These are phyloP conservation scores for Scheffersomyces illinoinensis DNA, from an alignment of 1,139 yeast species.

Conservation along the genomic window DNA sequence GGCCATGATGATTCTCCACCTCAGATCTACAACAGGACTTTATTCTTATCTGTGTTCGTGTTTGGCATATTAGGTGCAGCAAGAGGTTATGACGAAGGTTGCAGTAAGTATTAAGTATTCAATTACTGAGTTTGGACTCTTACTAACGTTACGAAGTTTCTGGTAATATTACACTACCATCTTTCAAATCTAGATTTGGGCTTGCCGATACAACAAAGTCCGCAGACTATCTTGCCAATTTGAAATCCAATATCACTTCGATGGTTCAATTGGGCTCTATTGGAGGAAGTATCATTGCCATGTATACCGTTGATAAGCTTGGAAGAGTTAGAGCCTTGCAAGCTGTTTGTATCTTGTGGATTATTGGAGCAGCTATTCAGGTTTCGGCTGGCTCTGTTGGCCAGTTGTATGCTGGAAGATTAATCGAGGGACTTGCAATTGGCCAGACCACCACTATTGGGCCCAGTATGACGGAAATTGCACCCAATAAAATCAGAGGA, in stretches of 20 bases:
- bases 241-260: slow-evolving; percentile 56
- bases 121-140: background rate
- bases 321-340: slow-evolving; percentile 59
- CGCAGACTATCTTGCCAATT: slow-evolving; percentile 39
- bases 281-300: slow-evolving; percentile 56
- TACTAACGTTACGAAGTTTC: slow-evolving; percentile 17
- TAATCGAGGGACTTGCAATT: slow-evolving; percentile 55
- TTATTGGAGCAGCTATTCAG: slow-evolving; percentile 50
- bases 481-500: slow-evolving; percentile 57
- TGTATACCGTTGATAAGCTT: slow-evolving; percentile 50
- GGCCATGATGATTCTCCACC: slow-evolving; percentile 45
- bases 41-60: slow-evolving; percentile 48
- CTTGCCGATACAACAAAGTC: slow-evolving; percentile 41
- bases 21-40: slow-evolving; percentile 48
- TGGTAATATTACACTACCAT: slow-evolving; percentile 46
- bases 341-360: slow-evolving; percentile 44
- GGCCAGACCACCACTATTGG: slow-evolving; percentile 61
- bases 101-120: slow-evolving; percentile 16
- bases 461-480: slow-evolving; percentile 54
- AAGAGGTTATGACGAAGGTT: slow-evolving; percentile 64
- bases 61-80: slow-evolving; percentile 63
- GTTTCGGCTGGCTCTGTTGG: slow-evolving; percentile 45
- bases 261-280: slow-evolving; percentile 66
- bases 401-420: slow-evolving; percentile 55
- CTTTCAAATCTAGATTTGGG: slow-evolving; percentile 49